phyloP scores from a whole-genome alignment of 2,329 filamentous ascomycete species.

The Tolypocladium inflatum region DNA sequence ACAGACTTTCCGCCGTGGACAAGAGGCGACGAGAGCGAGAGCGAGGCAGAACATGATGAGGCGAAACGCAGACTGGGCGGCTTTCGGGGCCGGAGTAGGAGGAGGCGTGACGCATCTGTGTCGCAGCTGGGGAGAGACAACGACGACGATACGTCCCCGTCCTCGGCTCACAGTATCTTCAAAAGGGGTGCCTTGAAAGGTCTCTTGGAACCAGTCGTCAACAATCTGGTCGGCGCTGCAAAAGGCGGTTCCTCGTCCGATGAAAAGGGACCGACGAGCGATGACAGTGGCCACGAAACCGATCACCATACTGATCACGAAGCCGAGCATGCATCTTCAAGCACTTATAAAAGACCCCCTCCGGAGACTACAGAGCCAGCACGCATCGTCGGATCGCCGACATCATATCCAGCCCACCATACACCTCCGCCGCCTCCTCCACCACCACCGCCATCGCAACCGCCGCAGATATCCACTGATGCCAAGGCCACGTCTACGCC shows the following conservation, averaged over 20 bases:
- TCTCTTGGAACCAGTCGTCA: neutral
- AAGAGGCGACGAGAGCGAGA: conserved; percentile 12
- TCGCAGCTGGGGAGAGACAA: neutral
- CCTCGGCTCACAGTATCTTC: neutral
- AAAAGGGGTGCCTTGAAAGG: neutral
- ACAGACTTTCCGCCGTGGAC: conserved; percentile 15
- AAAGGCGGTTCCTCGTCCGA: neutral
- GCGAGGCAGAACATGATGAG: neutral
- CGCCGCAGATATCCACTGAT: neutral
- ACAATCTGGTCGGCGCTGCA: neutral
- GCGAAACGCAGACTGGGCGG: neutral
- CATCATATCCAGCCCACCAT: neutral
- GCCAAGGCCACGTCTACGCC: neutral
- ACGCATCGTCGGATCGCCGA: neutral
- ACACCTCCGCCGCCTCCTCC: neutral
- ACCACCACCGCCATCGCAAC: neutral
- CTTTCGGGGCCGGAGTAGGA: neutral
- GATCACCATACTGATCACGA: neutral
- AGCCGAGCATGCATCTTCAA: neutral
- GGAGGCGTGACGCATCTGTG: neutral
- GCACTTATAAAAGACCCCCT: too few relatives aligned
- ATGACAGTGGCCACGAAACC: neutral
- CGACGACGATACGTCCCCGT: neutral
- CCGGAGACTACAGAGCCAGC: neutral
- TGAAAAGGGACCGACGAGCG: neutral